Percentiles rank a stretch among this genome's conserved stretches.
These are phyloP conservation scores for Starmera amethionina DNA, from an alignment of 805 yeast species.

Conservation along the genomic window DNA sequence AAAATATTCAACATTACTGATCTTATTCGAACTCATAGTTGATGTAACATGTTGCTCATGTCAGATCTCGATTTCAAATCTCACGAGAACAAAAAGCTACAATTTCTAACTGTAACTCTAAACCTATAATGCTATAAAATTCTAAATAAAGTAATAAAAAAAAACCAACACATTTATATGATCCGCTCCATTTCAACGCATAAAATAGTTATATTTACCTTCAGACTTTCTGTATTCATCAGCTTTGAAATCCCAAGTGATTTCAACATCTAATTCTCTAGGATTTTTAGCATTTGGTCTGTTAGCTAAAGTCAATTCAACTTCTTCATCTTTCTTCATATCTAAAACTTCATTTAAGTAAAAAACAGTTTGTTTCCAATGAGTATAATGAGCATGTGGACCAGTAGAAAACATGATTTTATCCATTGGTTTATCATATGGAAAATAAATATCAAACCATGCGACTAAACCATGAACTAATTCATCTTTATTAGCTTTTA, in stretches of 20 bases:
- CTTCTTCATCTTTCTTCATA: constrained; percentile 62
- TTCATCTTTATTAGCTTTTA: constrained; percentile 72
- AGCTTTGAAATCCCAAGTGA: constrained; percentile 35
- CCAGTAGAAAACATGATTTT: constrained; percentile 83
- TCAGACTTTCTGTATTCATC: constrained; percentile 41
- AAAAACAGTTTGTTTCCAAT: constrained; percentile 98
- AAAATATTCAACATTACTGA: too few species aligned
- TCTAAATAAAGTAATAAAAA: too few species aligned
- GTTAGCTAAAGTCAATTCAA: constrained; percentile 64
- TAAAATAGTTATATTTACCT: constrained; percentile 58
- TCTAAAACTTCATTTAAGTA: constrained; percentile 77
- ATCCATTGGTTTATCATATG: constrained; percentile 41
- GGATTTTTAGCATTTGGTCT: constrained; percentile 74
- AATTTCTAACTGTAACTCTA: too few species aligned
- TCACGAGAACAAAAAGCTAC: too few species aligned
- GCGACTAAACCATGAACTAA: constrained; percentile 80
- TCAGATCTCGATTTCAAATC: too few species aligned
- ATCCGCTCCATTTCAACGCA: constrained; percentile 36
- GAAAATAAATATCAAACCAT: constrained; percentile 94
- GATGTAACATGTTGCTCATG: too few species aligned
- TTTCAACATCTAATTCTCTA: constrained; percentile 80
- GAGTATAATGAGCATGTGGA: constrained; percentile 89
- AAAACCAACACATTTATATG: too few species aligned
- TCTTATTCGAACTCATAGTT: too few species aligned
- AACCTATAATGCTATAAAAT: too few species aligned